Percentiles rank a stretch among this genome's conserved stretches.
phyloP scores from a whole-genome alignment of 306 rosid genomes.

The Ormosia semicastrata region DNA sequence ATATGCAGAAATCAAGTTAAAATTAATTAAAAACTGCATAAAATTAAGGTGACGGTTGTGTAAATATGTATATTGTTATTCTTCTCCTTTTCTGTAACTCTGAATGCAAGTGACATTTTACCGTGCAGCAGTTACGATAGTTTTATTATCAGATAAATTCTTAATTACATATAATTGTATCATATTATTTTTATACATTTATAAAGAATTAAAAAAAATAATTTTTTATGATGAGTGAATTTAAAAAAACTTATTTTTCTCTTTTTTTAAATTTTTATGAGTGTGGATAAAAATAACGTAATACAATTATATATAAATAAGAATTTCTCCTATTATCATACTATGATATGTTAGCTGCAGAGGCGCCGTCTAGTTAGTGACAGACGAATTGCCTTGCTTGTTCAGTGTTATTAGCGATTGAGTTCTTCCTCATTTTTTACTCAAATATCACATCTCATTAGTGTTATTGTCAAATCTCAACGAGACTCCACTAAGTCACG shows the following conservation, averaged over 20 bases:
- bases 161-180: no score
- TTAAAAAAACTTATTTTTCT: no score
- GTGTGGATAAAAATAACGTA: no score
- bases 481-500: background rate
- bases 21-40: no score
- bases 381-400: slow-evolving; percentile 5
- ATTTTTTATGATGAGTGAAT: no score
- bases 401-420: slow-evolving; percentile 1
- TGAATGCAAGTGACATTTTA: slow-evolving; percentile 2
- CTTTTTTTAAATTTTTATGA: no score
- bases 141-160: background rate
- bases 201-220: no score
- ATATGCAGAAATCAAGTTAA: no score
- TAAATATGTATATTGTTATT: background rate
- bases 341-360: background rate
- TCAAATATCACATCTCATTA: background rate
- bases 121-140: slow-evolving; percentile 9
- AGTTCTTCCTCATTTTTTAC: background rate
- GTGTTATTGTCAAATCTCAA: background rate
- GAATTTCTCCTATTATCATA: background rate
- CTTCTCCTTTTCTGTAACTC: background rate
- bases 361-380: slow-evolving; percentile 27
- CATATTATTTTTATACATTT: no score
- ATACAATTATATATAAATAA: no score
- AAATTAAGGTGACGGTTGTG: no score